Evolutionary conservation across 75 land plant genomes (phyloP).

Genomic region (Pinus taeda): DNA sequence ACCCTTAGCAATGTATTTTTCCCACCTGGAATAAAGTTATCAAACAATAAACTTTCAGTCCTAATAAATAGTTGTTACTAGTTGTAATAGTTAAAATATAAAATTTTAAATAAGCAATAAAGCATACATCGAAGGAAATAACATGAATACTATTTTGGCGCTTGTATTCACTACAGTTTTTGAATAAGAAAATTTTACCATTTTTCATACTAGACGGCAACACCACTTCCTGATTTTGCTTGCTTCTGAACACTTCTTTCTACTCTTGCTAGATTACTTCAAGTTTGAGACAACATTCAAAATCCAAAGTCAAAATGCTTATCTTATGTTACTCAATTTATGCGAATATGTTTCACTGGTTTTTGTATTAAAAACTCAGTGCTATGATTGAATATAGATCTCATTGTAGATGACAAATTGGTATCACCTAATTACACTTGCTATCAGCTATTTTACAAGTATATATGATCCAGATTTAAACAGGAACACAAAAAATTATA

Average conservation of each 20-base stretch:
- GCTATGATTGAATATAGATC: background rate
- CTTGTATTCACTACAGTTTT: background rate
- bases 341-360: background rate
- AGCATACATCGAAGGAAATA: background rate
- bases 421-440: no score
- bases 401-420: background rate
- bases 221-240: slow-evolving; percentile 86
- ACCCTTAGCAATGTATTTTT: slow-evolving; percentile 96
- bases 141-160: background rate
- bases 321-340: background rate
- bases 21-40: slow-evolving; percentile 66
- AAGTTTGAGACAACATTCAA: background rate
- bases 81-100: background rate
- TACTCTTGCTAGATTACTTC: slow-evolving; percentile 90
- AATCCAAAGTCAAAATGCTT: background rate
- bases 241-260: slow-evolving; percentile 97
- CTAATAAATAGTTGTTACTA: background rate
- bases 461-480: no score
- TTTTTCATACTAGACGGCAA: slow-evolving; percentile 96
- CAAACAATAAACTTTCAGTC: background rate
- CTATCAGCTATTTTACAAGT: no score
- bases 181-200: slow-evolving; percentile 44
- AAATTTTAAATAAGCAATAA: slow-evolving; percentile 1
- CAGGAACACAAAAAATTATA: no score
- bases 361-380: background rate